Evolutionary conservation across 2,329 filamentous ascomycete species (phyloP).

Genomic region (Colletotrichum tabaci): DNA sequence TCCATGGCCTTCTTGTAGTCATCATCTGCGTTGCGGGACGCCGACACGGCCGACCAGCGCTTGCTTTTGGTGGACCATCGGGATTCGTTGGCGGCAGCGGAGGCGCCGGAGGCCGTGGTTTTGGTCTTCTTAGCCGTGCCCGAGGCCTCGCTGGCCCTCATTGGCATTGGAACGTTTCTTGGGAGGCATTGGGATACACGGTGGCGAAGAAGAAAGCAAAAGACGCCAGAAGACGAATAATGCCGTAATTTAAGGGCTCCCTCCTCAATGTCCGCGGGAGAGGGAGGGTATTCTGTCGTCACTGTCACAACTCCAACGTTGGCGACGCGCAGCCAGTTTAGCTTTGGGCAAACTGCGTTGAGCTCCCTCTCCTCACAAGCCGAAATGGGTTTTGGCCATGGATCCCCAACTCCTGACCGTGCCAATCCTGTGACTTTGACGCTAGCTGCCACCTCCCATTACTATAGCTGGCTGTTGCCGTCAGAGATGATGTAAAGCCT

Average conservation of each 20-base stretch:
- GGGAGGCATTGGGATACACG: conserved; percentile 12
- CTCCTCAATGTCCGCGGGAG: too few species aligned
- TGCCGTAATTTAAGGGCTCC: not conserved
- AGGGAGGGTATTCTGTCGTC: not conserved
- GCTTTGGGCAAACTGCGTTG: not conserved
- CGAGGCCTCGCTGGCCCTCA: conserved; percentile 4
- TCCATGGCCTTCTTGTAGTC: conserved; percentile 47
- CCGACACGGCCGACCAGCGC: conserved; percentile 53
- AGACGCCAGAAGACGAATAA: not conserved
- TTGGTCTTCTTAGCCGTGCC: conserved; percentile 20
- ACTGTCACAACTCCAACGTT: conserved; percentile 3
- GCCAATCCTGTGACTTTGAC: conserved; percentile 7
- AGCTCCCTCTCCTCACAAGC: conserved; percentile 2
- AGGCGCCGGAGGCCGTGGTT: not conserved
- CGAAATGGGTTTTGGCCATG: conserved; percentile 11
- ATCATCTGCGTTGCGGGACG: conserved; percentile 52
- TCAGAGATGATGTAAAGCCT: too few species aligned
- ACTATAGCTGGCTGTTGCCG: not conserved
- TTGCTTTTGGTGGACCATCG: conserved; percentile 42
- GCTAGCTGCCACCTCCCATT: too few species aligned
- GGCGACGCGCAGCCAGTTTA: not conserved
- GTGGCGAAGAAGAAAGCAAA: not conserved
- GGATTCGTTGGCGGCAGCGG: not conserved
- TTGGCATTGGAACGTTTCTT: conserved; percentile 23
- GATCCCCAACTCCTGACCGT: not conserved